Evolutionary conservation across 2,329 filamentous ascomycete genomes (phyloP).

Genomic region (Dendryphion nanum): DNA sequence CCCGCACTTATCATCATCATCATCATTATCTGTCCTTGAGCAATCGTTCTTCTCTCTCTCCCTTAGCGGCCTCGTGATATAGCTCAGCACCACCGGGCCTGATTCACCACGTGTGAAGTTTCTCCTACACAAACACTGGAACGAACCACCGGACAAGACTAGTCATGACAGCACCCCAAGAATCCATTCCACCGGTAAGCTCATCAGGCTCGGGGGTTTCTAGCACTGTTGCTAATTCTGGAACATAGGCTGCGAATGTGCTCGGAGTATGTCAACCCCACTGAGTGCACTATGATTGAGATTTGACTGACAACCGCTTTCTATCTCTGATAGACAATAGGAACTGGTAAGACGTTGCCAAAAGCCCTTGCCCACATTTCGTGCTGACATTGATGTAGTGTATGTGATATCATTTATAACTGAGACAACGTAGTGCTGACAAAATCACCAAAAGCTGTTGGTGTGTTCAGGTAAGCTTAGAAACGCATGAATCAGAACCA

Average conservation of each 20-base stretch:
- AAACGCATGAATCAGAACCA: background rate
- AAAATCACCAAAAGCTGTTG: conserved; percentile 35
- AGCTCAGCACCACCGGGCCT: no score
- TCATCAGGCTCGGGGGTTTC: background rate
- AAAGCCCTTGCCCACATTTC: background rate
- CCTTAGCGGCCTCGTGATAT: no score
- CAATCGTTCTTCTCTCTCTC: no score
- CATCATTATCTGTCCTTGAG: no score
- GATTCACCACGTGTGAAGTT: no score
- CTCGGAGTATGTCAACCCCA: conserved; percentile 35
- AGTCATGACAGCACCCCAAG: conserved; percentile 33
- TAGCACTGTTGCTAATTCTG: background rate
- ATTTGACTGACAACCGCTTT: no score
- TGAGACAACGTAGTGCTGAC: conserved; percentile 11
- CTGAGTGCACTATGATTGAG: no score
- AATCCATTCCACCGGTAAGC: conserved; percentile 34
- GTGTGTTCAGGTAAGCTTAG: conserved; percentile 40
- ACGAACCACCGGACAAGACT: no score
- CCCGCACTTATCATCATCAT: no score
- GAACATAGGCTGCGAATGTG: conserved; percentile 36
- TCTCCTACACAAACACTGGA: no score
- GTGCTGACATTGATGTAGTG: conserved; percentile 13
- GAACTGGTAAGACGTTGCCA: conserved; percentile 29
- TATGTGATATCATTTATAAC: conserved; percentile 6
- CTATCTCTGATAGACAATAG: conserved; percentile 33